phyloP scores from a whole-genome alignment of 1,284 basidiomycete species.

The Microstroma glucosiphilum region DNA sequence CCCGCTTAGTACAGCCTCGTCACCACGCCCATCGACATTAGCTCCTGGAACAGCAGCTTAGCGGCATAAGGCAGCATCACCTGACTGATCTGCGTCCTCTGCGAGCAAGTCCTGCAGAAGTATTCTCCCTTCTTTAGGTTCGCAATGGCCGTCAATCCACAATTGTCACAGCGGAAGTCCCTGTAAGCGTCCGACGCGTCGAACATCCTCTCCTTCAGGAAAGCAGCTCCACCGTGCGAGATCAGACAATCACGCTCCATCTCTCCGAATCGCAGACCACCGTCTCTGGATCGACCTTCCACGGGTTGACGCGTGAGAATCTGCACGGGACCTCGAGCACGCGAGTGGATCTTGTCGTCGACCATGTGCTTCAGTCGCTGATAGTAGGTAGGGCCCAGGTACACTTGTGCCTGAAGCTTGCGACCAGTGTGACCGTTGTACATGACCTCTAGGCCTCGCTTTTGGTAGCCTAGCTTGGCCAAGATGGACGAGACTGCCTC shows the following conservation, averaged over 20 bases:
- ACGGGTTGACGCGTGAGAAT: constrained; percentile 96
- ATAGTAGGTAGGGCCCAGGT: constrained; percentile 98
- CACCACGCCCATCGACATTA: constrained; percentile 52
- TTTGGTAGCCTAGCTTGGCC: constrained; percentile 58
- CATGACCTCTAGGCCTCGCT: constrained; percentile 91
- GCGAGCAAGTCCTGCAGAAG: constrained; percentile 47
- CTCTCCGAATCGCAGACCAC: constrained; percentile 98
- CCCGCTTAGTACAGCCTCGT: constrained; percentile 36
- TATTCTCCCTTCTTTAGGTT: constrained; percentile 48
- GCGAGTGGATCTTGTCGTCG: constrained; percentile 98
- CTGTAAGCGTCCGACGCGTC: constrained; percentile 48
- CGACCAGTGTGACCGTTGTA: constrained; percentile 96
- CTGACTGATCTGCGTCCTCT: constrained; percentile 47
- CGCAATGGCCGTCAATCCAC: constrained; percentile 45
- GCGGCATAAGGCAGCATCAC: constrained; percentile 53
- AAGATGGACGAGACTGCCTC: constrained; percentile 60
- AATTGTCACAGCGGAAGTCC: constrained; percentile 48
- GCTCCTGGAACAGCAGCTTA: constrained; percentile 80
- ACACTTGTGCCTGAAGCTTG: constrained; percentile 95
- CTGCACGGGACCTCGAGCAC: constrained; percentile 93
- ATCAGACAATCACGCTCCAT: constrained; percentile 99
- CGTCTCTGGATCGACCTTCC: constrained; percentile 97
- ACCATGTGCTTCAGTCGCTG: constrained; percentile 99
- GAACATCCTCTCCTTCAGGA: constrained; percentile 60
- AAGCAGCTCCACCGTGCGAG: constrained; percentile 94